Base-by-base conservation (phyloP, 2,329 filamentous ascomycete species). In the Aspergillus ustus region DNA sequence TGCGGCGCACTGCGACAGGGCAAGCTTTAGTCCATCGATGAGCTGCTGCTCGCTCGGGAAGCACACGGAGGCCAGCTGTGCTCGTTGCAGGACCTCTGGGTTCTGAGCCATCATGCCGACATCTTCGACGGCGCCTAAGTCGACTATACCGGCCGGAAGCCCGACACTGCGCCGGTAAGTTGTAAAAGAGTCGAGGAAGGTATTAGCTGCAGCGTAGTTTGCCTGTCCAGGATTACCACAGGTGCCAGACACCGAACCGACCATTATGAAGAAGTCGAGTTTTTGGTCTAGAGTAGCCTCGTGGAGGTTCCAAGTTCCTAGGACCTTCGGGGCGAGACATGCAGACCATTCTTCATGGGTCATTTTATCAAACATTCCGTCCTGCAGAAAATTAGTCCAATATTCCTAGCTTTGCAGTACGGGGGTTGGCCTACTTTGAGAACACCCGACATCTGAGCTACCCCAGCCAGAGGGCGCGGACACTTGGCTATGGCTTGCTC, bases 171-270 rank as follows among this genome's bases (percentile, higher is more conserved):
- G 60, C 9, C 74, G 69, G 37, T 72, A 69, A 5, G 61, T 53
- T 0, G 57, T 57, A 44, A 71, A 70, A 13, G 62, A 51, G 28
- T 65, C 62, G 1, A 69, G 56, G 61, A 70, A 72, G 1, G 59
- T 52, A 50, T 68, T 71, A 0, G 63, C 69, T 4, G 70, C 64
- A 0, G 65, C 54, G 57, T 72, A 72, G 57, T 70, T 71, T n/a
- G 57, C 59, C 52, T 81, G 79, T 1, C 77, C 77, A 1, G 61
- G 43, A 45, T 74, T 76, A 0, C 79, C 79, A 0, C 69, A 65
- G 0, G 78, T 67, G 7, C 59, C 70, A 4, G 72, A 63, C 0
- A 77, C 61, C 0, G 64, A 64, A 2, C 60, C 22, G 40, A 53
- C 45, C 1, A 58, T 3, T 2, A 66, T 31, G 50, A 64, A 66